Evolutionary conservation across 768 basidiomycete genomes (phyloP).

Genomic region (Hericium rajendrae): DNA sequence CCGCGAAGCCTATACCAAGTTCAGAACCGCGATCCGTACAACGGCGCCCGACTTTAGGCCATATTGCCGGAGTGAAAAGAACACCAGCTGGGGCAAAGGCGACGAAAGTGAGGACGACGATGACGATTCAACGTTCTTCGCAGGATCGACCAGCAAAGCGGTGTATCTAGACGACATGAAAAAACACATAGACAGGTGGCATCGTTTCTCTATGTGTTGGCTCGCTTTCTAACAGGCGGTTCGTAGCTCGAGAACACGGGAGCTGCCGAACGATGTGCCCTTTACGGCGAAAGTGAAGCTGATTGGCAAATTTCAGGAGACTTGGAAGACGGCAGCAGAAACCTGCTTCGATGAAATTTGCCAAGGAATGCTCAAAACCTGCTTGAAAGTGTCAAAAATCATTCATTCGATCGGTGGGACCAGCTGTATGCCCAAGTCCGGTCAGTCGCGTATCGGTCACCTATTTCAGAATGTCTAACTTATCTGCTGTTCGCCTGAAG

Average conservation of each 20-base stretch:
- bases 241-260: neutral
- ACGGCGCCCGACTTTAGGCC: constrained; percentile 31
- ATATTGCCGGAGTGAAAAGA: neutral
- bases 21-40: constrained; percentile 23
- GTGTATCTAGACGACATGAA: neutral
- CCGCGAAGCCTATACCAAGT: constrained; percentile 18
- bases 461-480: too few species aligned
- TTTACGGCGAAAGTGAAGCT: neutral
- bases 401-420: neutral
- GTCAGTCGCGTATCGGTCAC: neutral
- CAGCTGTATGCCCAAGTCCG: neutral
- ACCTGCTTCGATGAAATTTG: neutral
- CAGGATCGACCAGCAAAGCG: neutral
- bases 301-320: neutral
- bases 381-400: neutral
- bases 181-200: neutral
- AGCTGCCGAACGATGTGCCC: constrained; percentile 1
- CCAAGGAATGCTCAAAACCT: neutral
- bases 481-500: neutral
- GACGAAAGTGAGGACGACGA: neutral
- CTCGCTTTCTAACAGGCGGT: neutral
- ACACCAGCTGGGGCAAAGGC: neutral
- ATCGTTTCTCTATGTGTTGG: neutral
- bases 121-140: neutral
- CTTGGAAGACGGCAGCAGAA: neutral